These are phyloP conservation scores for Piloderma croceum DNA, from an alignment of 768 basidiomycete species.

Conservation along the genomic window DNA sequence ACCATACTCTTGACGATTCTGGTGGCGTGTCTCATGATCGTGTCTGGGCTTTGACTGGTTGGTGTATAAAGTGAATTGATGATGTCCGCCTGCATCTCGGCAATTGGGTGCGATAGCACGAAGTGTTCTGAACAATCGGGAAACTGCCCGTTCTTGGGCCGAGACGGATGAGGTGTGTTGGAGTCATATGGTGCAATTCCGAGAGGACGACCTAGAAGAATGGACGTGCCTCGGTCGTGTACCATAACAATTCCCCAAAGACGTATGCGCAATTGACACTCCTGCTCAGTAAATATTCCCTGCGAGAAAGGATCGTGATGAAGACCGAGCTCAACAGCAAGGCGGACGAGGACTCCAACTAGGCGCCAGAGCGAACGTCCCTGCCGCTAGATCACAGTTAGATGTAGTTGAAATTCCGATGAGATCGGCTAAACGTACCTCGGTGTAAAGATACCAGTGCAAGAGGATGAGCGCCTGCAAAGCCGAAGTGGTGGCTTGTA, in stretches of 20 bases:
- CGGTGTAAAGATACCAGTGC: slow-evolving; percentile 88
- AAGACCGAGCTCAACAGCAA: slow-evolving; percentile 77
- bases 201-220: slow-evolving; percentile 80
- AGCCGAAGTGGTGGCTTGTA: slow-evolving; percentile 77
- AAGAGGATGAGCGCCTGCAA: slow-evolving; percentile 78
- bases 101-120: slow-evolving; percentile 65
- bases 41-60: slow-evolving; percentile 60
- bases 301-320: slow-evolving; percentile 80
- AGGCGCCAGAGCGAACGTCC: slow-evolving; percentile 87
- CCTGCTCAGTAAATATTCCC: slow-evolving; percentile 61
- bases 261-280: slow-evolving; percentile 72
- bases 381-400: slow-evolving; percentile 53
- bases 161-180: slow-evolving; percentile 69
- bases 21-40: slow-evolving; percentile 70
- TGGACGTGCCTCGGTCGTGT: slow-evolving; percentile 84
- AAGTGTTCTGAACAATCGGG: slow-evolving; percentile 52
- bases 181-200: slow-evolving; percentile 80
- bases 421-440: slow-evolving; percentile 41
- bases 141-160: slow-evolving; percentile 33
- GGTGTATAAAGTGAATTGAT: slow-evolving; percentile 83
- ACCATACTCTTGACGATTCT: slow-evolving; percentile 75
- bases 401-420: background rate
- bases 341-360: slow-evolving; percentile 76
- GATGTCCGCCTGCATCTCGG: slow-evolving; percentile 84
- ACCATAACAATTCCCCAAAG: slow-evolving; percentile 83